These are phyloP conservation scores for Suillus discolor DNA, from an alignment of 768 basidiomycete species.

Conservation along the genomic window DNA sequence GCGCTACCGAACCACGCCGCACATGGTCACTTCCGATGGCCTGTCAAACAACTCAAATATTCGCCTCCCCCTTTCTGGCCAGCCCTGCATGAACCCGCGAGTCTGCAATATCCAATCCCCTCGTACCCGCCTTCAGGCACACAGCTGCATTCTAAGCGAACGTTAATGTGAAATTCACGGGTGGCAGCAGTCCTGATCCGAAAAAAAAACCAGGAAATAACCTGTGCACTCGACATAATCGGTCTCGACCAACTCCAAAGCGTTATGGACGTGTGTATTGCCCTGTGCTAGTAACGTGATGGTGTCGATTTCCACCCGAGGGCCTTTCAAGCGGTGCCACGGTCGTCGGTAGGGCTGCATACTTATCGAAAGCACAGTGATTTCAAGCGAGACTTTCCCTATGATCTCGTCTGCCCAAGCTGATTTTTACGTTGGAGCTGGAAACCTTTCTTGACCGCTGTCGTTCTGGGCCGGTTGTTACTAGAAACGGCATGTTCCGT, in stretches of 20 bases:
- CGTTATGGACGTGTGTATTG: background rate
- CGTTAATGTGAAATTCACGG: background rate
- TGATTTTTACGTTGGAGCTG: background rate
- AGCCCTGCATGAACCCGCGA: conserved; percentile 2
- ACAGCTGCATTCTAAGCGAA: background rate
- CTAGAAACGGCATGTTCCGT: background rate
- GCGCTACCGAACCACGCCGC: background rate
- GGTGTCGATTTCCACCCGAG: background rate
- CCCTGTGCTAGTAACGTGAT: background rate
- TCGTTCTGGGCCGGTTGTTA: background rate
- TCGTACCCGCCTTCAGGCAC: conserved; percentile 1
- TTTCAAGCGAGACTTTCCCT: background rate
- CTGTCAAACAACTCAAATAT: background rate
- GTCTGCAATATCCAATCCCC: background rate
- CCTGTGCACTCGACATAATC: background rate
- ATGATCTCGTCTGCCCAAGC: background rate
- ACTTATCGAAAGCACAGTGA: background rate
- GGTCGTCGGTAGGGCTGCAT: background rate
- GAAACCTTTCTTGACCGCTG: background rate
- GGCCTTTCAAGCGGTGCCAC: background rate
- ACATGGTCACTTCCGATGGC: background rate
- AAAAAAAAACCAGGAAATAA: too few relatives aligned
- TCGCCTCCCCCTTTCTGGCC: background rate
- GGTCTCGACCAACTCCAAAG: background rate
- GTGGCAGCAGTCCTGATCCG: background rate